These are phyloP conservation scores for Miscanthus lutarioriparius DNA, from an alignment of 176 grass and related monocot species.

Conservation along the genomic window DNA sequence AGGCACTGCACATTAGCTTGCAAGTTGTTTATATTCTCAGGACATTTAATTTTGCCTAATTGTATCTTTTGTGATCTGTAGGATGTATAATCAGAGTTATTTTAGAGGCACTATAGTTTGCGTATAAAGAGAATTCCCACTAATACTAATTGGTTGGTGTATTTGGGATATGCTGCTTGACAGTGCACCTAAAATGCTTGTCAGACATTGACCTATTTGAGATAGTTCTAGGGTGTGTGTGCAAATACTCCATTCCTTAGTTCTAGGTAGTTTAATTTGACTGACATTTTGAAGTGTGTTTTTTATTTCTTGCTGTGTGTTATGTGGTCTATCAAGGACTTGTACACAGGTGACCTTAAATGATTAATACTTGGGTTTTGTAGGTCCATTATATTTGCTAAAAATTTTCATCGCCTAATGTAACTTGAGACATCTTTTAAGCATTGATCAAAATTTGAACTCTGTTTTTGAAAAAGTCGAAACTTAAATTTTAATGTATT, in stretches of 20 bases:
- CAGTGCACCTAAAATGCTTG: too few species aligned
- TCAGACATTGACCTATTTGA: neutral
- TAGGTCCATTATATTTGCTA: neutral
- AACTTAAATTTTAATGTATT: neutral
- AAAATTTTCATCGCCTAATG: neutral
- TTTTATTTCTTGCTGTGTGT: too few species aligned
- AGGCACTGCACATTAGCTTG: too few species aligned
- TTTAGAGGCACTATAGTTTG: too few species aligned
- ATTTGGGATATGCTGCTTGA: neutral
- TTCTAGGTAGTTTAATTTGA: too few species aligned
- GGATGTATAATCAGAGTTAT: too few species aligned
- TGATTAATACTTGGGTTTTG: neutral
- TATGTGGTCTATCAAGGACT: too few species aligned
- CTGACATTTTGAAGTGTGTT: too few species aligned
- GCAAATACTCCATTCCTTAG: too few species aligned
- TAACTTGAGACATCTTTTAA: neutral
- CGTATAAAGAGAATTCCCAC: too few species aligned
- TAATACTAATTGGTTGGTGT: neutral
- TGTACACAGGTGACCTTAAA: neutral
- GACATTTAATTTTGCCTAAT: neutral
- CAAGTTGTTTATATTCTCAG: neutral
- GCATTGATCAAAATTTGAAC: neutral
- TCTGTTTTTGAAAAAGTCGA: neutral
- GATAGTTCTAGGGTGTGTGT: neutral
- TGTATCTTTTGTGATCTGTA: too few species aligned